phyloP scores from a whole-genome alignment of 2,329 filamentous ascomycete genomes.

The Alternaria sp. region DNA sequence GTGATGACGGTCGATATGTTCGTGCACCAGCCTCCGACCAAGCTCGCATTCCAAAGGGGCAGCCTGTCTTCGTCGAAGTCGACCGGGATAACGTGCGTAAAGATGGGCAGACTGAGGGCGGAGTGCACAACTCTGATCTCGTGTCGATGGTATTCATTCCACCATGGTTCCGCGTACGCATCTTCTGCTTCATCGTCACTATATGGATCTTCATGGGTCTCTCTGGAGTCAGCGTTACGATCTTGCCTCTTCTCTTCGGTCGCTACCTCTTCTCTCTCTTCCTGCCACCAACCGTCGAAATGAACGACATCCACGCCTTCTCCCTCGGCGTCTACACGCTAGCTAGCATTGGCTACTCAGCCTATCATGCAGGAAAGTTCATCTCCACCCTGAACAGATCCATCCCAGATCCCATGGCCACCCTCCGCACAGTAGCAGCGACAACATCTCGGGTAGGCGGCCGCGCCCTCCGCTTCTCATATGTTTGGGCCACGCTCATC shows the following conservation, averaged over 20 bases:
- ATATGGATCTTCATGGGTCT: conserved; percentile 94
- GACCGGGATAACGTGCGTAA: conserved; percentile 71
- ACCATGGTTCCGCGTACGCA: conserved; percentile 80
- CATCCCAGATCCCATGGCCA: conserved; percentile 41
- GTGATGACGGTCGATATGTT: conserved; percentile 82
- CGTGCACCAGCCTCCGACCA: conserved; percentile 94
- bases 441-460: conserved; percentile 39
- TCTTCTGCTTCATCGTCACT: conserved; percentile 84
- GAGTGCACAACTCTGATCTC: conserved; percentile 56
- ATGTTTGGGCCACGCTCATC: conserved; percentile 78
- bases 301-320: conserved; percentile 97
- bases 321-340: conserved; percentile 87
- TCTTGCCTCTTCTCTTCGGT: conserved; percentile 86
- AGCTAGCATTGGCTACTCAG: conserved; percentile 70
- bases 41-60: conserved; percentile 89
- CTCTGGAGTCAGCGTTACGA: conserved; percentile 84
- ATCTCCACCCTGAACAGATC: conserved; percentile 36
- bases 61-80: conserved; percentile 81
- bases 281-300: conserved; percentile 69
- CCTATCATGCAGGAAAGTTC: conserved; percentile 61
- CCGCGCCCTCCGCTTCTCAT: conserved; percentile 66
- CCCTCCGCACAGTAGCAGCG: conserved; percentile 36
- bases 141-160: conserved; percentile 74
- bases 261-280: conserved; percentile 77
- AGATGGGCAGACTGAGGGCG: conserved; percentile 62